phyloP scores from a whole-genome alignment of 2,329 filamentous ascomycete genomes.

The Verticillium nonalfalfae region DNA sequence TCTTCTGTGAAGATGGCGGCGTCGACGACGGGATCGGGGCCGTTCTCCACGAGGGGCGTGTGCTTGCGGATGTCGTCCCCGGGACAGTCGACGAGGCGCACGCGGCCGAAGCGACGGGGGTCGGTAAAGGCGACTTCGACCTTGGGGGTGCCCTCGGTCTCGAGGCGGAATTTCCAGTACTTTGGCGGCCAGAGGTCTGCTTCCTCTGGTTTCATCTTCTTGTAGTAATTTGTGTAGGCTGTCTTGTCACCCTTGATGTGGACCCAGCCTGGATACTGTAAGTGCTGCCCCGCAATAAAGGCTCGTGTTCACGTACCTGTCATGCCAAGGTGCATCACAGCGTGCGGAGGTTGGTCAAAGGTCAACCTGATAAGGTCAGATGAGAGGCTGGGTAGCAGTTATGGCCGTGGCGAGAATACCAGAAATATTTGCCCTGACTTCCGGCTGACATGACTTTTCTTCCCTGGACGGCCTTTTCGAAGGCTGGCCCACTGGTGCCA shows the following conservation, averaged over 20 bases:
- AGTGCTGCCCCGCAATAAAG: slow-evolving; percentile 1
- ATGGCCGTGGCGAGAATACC: slow-evolving; percentile 32
- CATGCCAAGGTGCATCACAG: slow-evolving; percentile 83
- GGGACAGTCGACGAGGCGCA: slow-evolving; percentile 76
- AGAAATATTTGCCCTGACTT: slow-evolving; percentile 97
- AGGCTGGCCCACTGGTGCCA: slow-evolving; percentile 69
- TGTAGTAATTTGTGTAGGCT: slow-evolving; percentile 77
- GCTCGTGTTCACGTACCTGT: slow-evolving; percentile 34
- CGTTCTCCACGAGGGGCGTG: slow-evolving; percentile 82
- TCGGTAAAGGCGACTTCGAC: slow-evolving; percentile 77
- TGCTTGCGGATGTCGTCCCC: slow-evolving; percentile 68
- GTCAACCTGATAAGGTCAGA: slow-evolving; percentile 24
- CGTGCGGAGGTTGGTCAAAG: slow-evolving; percentile 73
- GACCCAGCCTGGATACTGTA: slow-evolving; percentile 59
- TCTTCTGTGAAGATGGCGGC: slow-evolving; percentile 67
- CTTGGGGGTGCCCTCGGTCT: slow-evolving; percentile 47
- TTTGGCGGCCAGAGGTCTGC: slow-evolving; percentile 75
- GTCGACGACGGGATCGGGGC: slow-evolving; percentile 86
- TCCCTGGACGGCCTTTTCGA: slow-evolving; percentile 67
- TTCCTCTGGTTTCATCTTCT: slow-evolving; percentile 56
- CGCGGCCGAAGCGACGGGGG: slow-evolving; percentile 67
- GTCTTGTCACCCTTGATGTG: slow-evolving; percentile 76
- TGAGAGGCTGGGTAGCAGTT: not conserved
- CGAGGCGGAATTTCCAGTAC: slow-evolving; percentile 80
- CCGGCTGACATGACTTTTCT: slow-evolving; percentile 66